A percentile compares a stretch with the other conserved stretches of the same genome.
Evolutionary conservation across 2,329 filamentous ascomycete species (phyloP).

Genomic region (Diaporthe capsici): DNA sequence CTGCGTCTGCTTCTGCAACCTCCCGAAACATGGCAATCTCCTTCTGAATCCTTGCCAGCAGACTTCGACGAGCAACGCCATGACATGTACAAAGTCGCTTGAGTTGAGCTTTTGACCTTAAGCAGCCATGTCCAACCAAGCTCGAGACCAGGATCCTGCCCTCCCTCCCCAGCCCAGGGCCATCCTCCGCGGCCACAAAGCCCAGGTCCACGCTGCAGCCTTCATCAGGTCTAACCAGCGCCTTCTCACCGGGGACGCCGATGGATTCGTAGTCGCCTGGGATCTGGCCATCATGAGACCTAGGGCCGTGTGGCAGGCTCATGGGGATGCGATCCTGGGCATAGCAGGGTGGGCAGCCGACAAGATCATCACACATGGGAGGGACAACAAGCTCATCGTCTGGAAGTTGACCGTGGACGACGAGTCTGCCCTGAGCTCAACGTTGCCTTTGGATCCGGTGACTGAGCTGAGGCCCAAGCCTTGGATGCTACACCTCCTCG

Average conservation of each 20-base stretch:
- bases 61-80: slow-evolving; percentile 1
- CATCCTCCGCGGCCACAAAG: slow-evolving; percentile 87
- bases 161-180: slow-evolving; percentile 62
- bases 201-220: slow-evolving; percentile 81
- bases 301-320: slow-evolving; percentile 87
- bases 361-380: slow-evolving; percentile 90
- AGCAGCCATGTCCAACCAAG: slow-evolving; percentile 46
- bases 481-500: slow-evolving; percentile 86
- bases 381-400: slow-evolving; percentile 87
- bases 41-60: slow-evolving; percentile 28
- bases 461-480: slow-evolving; percentile 71
- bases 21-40: slow-evolving; percentile 41
- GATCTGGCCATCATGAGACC: slow-evolving; percentile 85
- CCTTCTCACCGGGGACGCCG: slow-evolving; percentile 88
- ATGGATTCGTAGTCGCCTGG: slow-evolving; percentile 92
- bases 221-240: slow-evolving; percentile 82
- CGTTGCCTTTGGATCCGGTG: slow-evolving; percentile 77
- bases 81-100: slow-evolving; percentile 24
- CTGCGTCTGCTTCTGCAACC: slow-evolving; percentile 7
- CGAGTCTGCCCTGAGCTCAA: slow-evolving; percentile 75
- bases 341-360: slow-evolving; percentile 79
- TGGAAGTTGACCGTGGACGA: slow-evolving; percentile 80
- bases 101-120: neutral
- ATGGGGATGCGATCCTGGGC: slow-evolving; percentile 82
- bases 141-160: slow-evolving; percentile 16